Evolutionary conservation across 257 asterid genomes (phyloP).

Genomic region (Solanum arcanum): DNA sequence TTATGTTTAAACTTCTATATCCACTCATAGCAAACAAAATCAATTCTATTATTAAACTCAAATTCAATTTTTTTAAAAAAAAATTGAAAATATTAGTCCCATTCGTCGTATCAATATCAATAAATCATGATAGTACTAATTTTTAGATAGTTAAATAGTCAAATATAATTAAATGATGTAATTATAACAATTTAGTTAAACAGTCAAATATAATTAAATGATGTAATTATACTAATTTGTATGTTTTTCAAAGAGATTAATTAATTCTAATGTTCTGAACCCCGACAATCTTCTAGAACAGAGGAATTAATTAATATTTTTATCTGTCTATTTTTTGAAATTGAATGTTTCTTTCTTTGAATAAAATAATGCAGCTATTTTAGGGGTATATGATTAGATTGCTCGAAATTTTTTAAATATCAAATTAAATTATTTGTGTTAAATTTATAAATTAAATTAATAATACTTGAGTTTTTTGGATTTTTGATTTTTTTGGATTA

Average conservation of each 20-base stretch:
- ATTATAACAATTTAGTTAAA: neutral
- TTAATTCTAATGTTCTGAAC: neutral
- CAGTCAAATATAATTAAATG: neutral
- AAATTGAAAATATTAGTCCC: neutral
- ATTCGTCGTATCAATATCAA: neutral
- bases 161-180: neutral
- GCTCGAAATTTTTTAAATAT: too few relatives aligned
- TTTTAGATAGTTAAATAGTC: neutral
- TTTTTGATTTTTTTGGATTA: too few relatives aligned
- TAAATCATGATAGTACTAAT: neutral
- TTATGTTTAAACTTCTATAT: too few relatives aligned
- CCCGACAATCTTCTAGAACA: neutral
- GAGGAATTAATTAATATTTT: neutral
- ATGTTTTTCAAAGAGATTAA: neutral
- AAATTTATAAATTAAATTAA: too few relatives aligned
- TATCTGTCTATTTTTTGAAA: neutral
- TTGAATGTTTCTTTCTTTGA: neutral
- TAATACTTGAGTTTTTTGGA: accelerated
- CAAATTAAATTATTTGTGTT: neutral
- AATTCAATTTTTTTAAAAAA: neutral
- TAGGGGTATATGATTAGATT: neutral
- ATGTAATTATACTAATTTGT: neutral
- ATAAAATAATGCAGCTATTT: too few relatives aligned
- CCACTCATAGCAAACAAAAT: neutral
- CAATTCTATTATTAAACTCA: neutral